Evolutionary conservation across 2,329 filamentous ascomycete species (phyloP).

Genomic region (Lecanoromycetidae sp.): DNA sequence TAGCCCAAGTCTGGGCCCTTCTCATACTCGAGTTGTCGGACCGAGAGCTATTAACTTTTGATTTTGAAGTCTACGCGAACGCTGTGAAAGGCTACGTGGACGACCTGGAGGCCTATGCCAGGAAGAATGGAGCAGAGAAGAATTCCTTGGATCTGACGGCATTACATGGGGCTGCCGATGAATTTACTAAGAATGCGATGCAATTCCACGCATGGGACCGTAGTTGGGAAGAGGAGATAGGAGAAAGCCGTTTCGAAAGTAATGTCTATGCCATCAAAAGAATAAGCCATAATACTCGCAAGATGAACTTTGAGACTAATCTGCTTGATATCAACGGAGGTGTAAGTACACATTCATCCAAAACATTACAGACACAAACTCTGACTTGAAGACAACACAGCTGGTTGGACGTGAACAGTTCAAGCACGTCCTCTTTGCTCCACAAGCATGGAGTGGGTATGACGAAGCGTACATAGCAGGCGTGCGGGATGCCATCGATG

Average conservation of each 20-base stretch:
- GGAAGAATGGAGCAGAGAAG: conserved; percentile 37
- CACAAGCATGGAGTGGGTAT: conserved; percentile 61
- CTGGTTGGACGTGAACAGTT: conserved; percentile 81
- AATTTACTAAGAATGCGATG: conserved; percentile 47
- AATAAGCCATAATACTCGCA: conserved; percentile 64
- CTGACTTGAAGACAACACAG: conserved; percentile 30
- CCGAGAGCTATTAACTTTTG: conserved; percentile 68
- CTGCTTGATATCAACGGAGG: conserved; percentile 70
- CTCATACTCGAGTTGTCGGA: conserved; percentile 79
- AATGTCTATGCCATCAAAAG: conserved; percentile 54
- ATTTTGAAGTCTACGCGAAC: conserved; percentile 60
- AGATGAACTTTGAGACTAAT: conserved; percentile 71
- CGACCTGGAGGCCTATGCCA: conserved; percentile 54
- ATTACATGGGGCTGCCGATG: conserved; percentile 50
- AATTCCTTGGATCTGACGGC: conserved; percentile 37
- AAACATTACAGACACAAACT: too few relatives aligned
- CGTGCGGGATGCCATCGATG: conserved; percentile 68
- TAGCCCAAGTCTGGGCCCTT: conserved; percentile 69
- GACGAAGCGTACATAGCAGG: conserved; percentile 63
- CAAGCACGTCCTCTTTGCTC: conserved; percentile 84
- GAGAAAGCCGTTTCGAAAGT: conserved; percentile 64
- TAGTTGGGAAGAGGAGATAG: conserved; percentile 63
- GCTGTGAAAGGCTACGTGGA: conserved; percentile 53
- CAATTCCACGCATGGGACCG: conserved; percentile 66
- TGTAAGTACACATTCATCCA: conserved; percentile 40